A percentile compares a stretch with the other conserved stretches of the same genome.
phyloP scores from a whole-genome alignment of 1,284 basidiomycete genomes.

The Phylloboletellus chloephorus region DNA sequence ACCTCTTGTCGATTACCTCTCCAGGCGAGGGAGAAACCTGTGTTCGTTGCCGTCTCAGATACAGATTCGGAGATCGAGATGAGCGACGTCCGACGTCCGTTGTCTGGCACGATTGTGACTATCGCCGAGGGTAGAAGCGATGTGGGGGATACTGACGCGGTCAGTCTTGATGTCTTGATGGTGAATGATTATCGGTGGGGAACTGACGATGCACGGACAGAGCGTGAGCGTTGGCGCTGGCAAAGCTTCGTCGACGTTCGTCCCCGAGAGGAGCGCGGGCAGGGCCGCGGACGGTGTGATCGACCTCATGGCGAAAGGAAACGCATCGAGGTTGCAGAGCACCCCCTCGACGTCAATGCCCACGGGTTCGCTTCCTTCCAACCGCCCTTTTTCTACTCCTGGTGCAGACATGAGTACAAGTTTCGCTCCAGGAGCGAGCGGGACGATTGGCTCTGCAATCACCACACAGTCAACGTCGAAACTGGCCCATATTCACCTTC shows the following conservation, averaged over 20 bases:
- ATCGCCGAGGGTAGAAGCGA: background rate
- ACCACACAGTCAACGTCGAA: constrained; percentile 17
- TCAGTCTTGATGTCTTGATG: constrained; percentile 7
- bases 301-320: constrained; percentile 7
- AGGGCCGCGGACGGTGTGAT: background rate
- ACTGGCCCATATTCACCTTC: constrained; percentile 11
- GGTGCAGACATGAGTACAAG: background rate
- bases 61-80: constrained; percentile 21
- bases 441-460: background rate
- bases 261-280: background rate
- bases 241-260: background rate
- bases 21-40: constrained; percentile 13
- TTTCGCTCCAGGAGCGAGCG: background rate
- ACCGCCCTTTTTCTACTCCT: constrained; percentile 1
- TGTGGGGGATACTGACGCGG: background rate
- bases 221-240: constrained; percentile 1
- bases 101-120: background rate
- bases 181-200: background rate
- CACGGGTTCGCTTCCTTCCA: background rate
- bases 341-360: background rate
- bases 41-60: constrained; percentile 27
- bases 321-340: background rate
- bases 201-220: constrained; percentile 13
- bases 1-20: background rate
- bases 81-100: constrained; percentile 11